These are phyloP conservation scores for Typha latifolia DNA, from an alignment of 176 grass and related monocot species.

Conservation along the genomic window DNA sequence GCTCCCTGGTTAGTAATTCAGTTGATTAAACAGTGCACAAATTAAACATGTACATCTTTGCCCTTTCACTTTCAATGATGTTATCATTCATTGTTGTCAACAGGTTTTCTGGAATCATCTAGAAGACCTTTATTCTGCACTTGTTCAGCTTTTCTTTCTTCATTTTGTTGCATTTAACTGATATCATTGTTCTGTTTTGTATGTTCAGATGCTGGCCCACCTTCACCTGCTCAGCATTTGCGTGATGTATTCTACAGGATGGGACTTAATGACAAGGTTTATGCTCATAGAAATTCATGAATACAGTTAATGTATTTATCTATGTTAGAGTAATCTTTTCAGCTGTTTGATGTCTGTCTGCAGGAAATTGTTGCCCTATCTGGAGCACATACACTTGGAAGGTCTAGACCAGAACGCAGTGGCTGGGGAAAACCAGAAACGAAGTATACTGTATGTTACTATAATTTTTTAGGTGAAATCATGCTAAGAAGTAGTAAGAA, in stretches of 20 bases:
- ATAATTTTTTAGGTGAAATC: not conserved
- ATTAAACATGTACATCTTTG: not conserved
- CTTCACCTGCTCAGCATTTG: conserved; percentile 76
- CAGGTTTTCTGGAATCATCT: no score
- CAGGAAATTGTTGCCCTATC: conserved; percentile 95
- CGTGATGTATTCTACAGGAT: conserved; percentile 95
- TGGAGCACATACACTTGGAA: conserved; percentile 97
- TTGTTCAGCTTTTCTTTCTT: not conserved
- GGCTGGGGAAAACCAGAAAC: conserved; percentile 99
- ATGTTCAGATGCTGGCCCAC: conserved; percentile 68
- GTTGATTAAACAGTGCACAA: not conserved
- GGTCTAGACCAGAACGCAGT: conserved; percentile 78
- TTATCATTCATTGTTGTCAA: no score
- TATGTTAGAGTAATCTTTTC: conserved; percentile 9
- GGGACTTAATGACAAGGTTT: conserved; percentile 89
- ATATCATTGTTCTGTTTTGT: conserved; percentile 11
- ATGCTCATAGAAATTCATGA: not conserved
- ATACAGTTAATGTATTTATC: conserved; percentile 3
- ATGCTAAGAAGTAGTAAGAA: no score
- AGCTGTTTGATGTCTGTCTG: conserved; percentile 23
- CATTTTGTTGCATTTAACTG: conserved; percentile 4
- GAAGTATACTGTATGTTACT: conserved; percentile 77
- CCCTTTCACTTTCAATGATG: not conserved
- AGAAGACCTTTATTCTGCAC: not conserved
- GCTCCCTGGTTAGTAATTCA: conserved; percentile 71